These are phyloP conservation scores for Globisporangium canariense DNA, from an alignment of 352 stramenopile genomes.

Conservation along the genomic window DNA sequence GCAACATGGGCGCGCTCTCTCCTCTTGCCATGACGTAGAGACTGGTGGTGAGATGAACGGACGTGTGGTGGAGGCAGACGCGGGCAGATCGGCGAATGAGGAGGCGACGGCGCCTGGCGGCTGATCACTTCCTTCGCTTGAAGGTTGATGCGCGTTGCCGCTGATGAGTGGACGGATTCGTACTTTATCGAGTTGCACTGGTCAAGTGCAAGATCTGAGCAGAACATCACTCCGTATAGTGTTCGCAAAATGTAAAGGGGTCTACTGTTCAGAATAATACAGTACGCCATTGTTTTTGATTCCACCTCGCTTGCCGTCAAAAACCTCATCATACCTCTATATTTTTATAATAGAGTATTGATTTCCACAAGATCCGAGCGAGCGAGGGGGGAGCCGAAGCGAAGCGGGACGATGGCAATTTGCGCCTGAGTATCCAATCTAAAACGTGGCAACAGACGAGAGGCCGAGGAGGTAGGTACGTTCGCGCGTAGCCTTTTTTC, in stretches of 20 bases:
- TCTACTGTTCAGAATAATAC: not conserved
- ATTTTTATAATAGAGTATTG: not conserved
- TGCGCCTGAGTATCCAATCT: constrained; percentile 14
- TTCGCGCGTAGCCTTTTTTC: not conserved
- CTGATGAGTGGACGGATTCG: constrained; percentile 6
- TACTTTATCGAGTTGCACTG: not conserved
- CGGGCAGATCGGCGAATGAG: constrained; percentile 1
- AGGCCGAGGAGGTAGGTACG: constrained; percentile 8
- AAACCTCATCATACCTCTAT: not conserved
- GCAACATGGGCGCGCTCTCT: constrained; percentile 33
- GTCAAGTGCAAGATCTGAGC: not conserved
- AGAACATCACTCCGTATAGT: not conserved
- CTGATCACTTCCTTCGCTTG: constrained; percentile 6
- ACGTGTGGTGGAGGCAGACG: not conserved
- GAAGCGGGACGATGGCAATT: not conserved
- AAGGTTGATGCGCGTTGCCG: not conserved
- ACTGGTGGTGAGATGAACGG: not conserved
- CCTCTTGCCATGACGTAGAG: not conserved
- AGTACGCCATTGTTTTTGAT: not conserved
- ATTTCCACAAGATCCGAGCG: not conserved
- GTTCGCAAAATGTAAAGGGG: too few species aligned
- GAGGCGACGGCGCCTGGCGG: not conserved
- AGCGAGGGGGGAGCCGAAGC: not conserved
- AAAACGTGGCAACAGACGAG: constrained; percentile 15
- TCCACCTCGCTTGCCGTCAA: not conserved